These are phyloP conservation scores for Xylaria longipes DNA, from an alignment of 495 filamentous ascomycete species.

Conservation along the genomic window DNA sequence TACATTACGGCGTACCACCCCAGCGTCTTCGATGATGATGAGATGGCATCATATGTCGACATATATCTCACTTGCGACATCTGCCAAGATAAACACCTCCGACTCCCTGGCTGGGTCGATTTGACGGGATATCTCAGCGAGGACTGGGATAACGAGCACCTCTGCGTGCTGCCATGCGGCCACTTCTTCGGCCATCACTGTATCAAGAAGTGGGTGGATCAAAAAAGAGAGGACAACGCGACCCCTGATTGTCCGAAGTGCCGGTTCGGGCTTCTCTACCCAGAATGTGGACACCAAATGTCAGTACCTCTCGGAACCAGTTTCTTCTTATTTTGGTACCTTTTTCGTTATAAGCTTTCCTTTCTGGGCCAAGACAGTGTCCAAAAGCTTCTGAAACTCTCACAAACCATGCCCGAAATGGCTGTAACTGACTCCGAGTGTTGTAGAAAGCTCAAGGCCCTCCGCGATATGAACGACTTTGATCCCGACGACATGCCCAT, in stretches of 20 bases:
- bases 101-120: not conserved
- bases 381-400: too few species aligned
- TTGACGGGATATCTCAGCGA: not conserved
- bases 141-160: not conserved
- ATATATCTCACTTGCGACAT: not conserved
- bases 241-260: not conserved
- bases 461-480: not conserved
- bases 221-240: too few species aligned
- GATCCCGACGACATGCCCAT: not conserved
- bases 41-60: not conserved
- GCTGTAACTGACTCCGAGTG: too few species aligned
- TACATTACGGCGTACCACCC: conserved; percentile 2
- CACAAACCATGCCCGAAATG: too few species aligned
- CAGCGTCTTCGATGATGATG: not conserved
- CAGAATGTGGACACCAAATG: not conserved
- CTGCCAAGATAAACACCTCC: not conserved
- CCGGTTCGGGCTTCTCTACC: not conserved
- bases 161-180: not conserved
- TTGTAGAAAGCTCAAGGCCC: not conserved
- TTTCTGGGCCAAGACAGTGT: too few species aligned
- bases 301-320: too few species aligned
- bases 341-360: too few species aligned
- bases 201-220: not conserved
- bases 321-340: too few species aligned
- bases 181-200: not conserved